Percentiles rank a stretch among this genome's conserved stretches.
These are phyloP conservation scores for Epichloe elymi DNA, from an alignment of 2,329 filamentous ascomycete genomes.

Conservation along the genomic window DNA sequence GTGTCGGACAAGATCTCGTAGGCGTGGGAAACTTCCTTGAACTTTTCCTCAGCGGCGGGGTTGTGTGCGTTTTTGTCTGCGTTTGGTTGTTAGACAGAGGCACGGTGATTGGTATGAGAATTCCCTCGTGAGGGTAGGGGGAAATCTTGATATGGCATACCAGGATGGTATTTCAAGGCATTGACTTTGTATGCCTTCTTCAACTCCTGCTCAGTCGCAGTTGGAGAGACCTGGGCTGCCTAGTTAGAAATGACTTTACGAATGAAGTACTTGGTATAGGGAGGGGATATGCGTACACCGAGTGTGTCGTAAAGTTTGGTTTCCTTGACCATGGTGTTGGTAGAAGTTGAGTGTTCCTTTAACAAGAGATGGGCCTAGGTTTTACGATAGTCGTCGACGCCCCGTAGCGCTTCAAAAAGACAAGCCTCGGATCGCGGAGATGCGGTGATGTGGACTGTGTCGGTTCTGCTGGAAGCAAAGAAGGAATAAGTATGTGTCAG, in stretches of 20 bases:
- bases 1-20: constrained; percentile 90
- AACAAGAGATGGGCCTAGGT: neutral
- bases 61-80: constrained; percentile 94
- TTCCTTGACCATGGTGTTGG: constrained; percentile 59
- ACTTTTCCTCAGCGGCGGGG: constrained; percentile 87
- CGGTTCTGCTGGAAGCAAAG: neutral
- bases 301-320: constrained; percentile 68
- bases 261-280: neutral
- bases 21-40: constrained; percentile 93
- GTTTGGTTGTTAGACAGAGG: neutral
- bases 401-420: neutral
- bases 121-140: constrained; percentile 8
- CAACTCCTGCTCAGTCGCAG: constrained; percentile 71
- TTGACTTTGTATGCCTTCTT: constrained; percentile 83
- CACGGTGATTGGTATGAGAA: neutral
- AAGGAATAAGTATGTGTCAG: neutral
- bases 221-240: constrained; percentile 53
- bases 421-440: neutral
- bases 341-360: constrained; percentile 5
- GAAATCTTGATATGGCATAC: constrained; percentile 33
- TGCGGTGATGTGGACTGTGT: neutral
- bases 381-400: constrained; percentile 2
- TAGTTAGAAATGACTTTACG: neutral
- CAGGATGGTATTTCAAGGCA: constrained; percentile 74
- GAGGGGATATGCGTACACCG: constrained; percentile 43